Evolutionary conservation across 2,329 filamentous ascomycete species (phyloP).

Genomic region (Corynespora cassiicola): DNA sequence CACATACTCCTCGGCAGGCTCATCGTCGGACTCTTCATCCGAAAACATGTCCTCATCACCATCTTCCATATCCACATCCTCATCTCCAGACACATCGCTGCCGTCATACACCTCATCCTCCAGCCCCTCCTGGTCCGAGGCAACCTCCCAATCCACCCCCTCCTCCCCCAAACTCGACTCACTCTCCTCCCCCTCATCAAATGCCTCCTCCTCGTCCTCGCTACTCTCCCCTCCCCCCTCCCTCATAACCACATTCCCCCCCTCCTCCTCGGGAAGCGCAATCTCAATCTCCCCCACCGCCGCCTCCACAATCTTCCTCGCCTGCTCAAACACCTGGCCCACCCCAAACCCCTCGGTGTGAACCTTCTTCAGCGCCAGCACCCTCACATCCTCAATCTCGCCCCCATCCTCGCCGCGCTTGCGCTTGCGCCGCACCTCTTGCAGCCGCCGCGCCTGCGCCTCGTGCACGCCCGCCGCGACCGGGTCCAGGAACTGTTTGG

Average conservation of each 20-base stretch:
- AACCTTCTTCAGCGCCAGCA: constrained; percentile 80
- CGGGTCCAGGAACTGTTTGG: constrained; percentile 81
- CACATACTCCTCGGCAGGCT: constrained; percentile 63
- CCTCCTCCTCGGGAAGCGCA: constrained; percentile 47
- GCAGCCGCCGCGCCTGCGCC: constrained; percentile 72
- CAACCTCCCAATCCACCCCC: constrained; percentile 42
- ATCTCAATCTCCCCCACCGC: constrained; percentile 61
- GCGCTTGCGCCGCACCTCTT: constrained; percentile 74
- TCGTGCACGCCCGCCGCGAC: constrained; percentile 77
- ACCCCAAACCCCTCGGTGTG: constrained; percentile 88
- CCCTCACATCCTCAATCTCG: constrained; percentile 52
- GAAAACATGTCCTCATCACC: constrained; percentile 40
- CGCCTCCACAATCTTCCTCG: constrained; percentile 78
- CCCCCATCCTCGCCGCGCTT: constrained; percentile 71
- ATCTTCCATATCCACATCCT: constrained; percentile 39
- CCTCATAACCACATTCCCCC: constrained; percentile 22
- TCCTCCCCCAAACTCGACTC: constrained; percentile 38
- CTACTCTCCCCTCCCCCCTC: too few relatives aligned
- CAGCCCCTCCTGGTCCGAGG: constrained; percentile 35
- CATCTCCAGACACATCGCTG: constrained; percentile 36
- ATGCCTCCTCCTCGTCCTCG: constrained; percentile 30
- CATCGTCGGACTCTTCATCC: constrained; percentile 52
- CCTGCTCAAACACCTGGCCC: constrained; percentile 93
- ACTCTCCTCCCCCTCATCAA: constrained; percentile 36
- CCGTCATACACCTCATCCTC: constrained; percentile 38